phyloP scores from a whole-genome alignment of 179 eudicot genomes.

The Nepenthes alata region DNA sequence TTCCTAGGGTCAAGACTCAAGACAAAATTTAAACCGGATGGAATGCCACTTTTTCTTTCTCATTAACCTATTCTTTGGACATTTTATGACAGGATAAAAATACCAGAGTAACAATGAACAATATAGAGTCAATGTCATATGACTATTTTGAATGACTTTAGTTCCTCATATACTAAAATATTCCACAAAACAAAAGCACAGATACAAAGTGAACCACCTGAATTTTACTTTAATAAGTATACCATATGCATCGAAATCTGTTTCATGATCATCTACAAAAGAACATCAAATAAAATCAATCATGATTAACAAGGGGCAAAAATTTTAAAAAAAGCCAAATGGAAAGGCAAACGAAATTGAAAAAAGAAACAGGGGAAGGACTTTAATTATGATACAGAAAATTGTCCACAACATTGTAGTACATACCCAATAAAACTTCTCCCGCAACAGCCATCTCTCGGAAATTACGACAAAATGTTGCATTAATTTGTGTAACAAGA shows the following conservation, averaged over 20 bases:
- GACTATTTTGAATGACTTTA: no score
- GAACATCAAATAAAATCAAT: conserved; percentile 9
- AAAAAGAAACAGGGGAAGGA: background rate
- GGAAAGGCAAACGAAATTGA: background rate
- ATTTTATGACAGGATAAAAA: no score
- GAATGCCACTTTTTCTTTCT: no score
- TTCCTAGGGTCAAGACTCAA: background rate
- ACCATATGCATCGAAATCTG: conserved; percentile 81
- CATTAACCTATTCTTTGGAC: no score
- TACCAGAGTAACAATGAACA: no score
- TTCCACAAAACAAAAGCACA: background rate
- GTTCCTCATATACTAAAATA: no score
- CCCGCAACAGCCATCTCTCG: conserved; percentile 99
- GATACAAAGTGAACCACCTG: conserved; percentile 36
- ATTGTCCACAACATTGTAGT: background rate
- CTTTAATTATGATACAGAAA: background rate
- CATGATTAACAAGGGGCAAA: background rate
- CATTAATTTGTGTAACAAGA: conserved; percentile 74
- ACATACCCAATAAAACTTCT: conserved; percentile 82
- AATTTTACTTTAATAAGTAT: conserved; percentile 88
- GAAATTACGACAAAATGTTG: conserved; percentile 77
- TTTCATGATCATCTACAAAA: conserved; percentile 69
- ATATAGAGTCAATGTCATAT: no score
- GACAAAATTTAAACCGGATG: no score
- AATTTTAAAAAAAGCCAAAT: background rate